A percentile compares a stretch with the other conserved stretches of the same genome.
phyloP scores from a whole-genome alignment of 345 rosid genomes.

The Lumnitzera littorea region DNA sequence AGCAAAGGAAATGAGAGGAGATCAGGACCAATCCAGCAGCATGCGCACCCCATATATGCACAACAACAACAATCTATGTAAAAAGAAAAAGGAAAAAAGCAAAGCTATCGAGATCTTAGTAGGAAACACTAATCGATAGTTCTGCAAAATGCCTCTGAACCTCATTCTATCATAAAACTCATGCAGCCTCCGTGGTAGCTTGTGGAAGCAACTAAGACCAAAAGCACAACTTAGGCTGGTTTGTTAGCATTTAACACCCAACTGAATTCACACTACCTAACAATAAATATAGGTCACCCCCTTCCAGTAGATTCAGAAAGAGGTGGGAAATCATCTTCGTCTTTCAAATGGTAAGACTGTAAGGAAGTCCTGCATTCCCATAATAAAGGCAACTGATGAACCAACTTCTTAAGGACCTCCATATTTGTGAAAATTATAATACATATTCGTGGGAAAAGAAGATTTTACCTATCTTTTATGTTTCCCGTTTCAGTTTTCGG shows the following conservation, averaged over 20 bases:
- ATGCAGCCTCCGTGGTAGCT: neutral
- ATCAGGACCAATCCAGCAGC: no score
- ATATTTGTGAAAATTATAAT: neutral
- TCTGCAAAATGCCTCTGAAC: constrained; percentile 6
- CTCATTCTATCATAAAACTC: constrained; percentile 2
- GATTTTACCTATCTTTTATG: constrained; percentile 48
- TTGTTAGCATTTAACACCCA: constrained; percentile 19
- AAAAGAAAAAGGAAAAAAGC: neutral
- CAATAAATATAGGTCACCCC: constrained; percentile 16
- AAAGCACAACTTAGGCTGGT: constrained; percentile 12
- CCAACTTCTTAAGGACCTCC: no score
- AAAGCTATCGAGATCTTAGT: constrained; percentile 13
- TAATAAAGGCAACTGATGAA: constrained; percentile 3
- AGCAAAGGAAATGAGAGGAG: no score
- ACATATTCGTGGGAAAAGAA: neutral
- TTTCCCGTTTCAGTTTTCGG: constrained; percentile 24
- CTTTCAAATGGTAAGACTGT: constrained; percentile 61
- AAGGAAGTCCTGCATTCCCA: constrained; percentile 37
- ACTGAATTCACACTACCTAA: constrained; percentile 8
- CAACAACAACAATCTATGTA: constrained; percentile 12
- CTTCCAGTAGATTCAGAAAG: constrained; percentile 37
- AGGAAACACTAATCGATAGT: constrained; percentile 14
- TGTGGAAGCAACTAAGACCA: constrained; percentile 3
- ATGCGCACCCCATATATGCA: no score
- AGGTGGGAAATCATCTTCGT: constrained; percentile 82